Evolutionary conservation across 345 rosid genomes (phyloP).

Genomic region (Populus simonii): DNA sequence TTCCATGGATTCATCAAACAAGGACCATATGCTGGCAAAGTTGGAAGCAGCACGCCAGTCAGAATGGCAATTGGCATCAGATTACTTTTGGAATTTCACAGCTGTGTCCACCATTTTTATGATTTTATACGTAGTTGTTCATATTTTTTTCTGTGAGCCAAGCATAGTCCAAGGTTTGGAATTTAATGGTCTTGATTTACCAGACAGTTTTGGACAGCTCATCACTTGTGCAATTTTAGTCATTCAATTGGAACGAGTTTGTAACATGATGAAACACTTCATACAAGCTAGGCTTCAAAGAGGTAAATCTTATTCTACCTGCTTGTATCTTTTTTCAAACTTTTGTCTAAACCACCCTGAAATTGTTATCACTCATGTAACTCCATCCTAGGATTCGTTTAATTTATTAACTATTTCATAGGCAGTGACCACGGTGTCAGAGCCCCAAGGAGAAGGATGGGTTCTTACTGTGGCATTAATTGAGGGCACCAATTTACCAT

Average conservation of each 20-base stretch:
- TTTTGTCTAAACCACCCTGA: background rate
- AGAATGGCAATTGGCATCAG: conserved; percentile 53
- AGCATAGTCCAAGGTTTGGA: conserved; percentile 63
- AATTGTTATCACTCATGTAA: background rate
- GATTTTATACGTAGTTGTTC: conserved; percentile 53
- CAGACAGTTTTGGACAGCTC: conserved; percentile 87
- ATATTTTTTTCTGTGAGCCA: conserved; percentile 52
- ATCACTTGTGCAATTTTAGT: conserved; percentile 52
- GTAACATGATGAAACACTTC: conserved; percentile 60
- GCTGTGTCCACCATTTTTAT: conserved; percentile 51
- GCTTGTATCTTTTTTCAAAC: background rate
- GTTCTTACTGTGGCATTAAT: conserved; percentile 81
- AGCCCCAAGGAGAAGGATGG: conserved; percentile 81
- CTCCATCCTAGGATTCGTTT: conserved; percentile 12
- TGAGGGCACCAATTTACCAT: conserved; percentile 62
- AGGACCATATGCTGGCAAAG: conserved; percentile 55
- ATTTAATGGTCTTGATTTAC: conserved; percentile 68
- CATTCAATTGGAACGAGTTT: conserved; percentile 61
- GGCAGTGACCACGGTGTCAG: conserved; percentile 69
- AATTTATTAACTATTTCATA: conserved; percentile 23
- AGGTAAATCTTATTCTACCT: conserved; percentile 37
- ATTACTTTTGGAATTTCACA: conserved; percentile 68
- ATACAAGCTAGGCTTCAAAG: conserved; percentile 62
- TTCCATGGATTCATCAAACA: conserved; percentile 33
- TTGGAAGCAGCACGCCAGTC: conserved; percentile 63